Evolutionary conservation across 2,329 filamentous ascomycete species (phyloP).

Genomic region (Ascochyta koolunga): DNA sequence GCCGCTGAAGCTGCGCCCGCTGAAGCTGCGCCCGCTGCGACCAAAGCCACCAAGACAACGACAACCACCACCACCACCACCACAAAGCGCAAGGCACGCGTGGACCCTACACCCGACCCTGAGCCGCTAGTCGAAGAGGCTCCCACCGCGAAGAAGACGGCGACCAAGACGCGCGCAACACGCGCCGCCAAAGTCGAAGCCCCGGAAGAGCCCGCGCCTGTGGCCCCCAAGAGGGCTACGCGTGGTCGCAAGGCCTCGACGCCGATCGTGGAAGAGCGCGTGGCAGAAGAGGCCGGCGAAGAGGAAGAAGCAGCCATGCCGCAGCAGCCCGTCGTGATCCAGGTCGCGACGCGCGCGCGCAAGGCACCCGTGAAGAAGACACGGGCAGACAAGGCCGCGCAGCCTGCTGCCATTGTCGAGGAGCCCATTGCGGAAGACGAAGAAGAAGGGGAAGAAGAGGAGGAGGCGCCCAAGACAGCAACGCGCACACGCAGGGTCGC

Average conservation of each 20-base stretch:
- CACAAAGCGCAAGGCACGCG: slow-evolving; percentile 30
- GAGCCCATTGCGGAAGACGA: slow-evolving; percentile 19
- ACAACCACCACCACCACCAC: slow-evolving; percentile 20
- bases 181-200: slow-evolving; percentile 30
- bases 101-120: slow-evolving; percentile 20
- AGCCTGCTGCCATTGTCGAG: slow-evolving; percentile 11
- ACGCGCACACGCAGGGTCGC: slow-evolving; percentile 20
- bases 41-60: slow-evolving; percentile 30
- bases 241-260: slow-evolving; percentile 30
- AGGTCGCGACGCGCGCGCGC: slow-evolving; percentile 35
- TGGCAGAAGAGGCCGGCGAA: slow-evolving; percentile 8
- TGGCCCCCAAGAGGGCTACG: slow-evolving; percentile 31
- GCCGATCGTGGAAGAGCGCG: slow-evolving; percentile 21
- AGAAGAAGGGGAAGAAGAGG: neutral
- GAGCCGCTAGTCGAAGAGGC: slow-evolving; percentile 16
- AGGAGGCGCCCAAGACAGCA: slow-evolving; percentile 17
- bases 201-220: slow-evolving; percentile 22
- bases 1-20: slow-evolving; percentile 24
- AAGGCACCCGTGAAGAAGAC: slow-evolving; percentile 30
- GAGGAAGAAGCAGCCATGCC: slow-evolving; percentile 22
- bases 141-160: slow-evolving; percentile 26
- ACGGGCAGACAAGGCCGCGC: slow-evolving; percentile 23
- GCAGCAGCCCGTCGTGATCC: slow-evolving; percentile 25
- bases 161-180: slow-evolving; percentile 25
- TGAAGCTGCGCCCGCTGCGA: slow-evolving; percentile 21